Percentiles rank a stretch among this genome's conserved stretches.
Conservation (phyloP, 2,329 filamentous ascomycete species). For the Trichoderma aggressivum region DNA sequence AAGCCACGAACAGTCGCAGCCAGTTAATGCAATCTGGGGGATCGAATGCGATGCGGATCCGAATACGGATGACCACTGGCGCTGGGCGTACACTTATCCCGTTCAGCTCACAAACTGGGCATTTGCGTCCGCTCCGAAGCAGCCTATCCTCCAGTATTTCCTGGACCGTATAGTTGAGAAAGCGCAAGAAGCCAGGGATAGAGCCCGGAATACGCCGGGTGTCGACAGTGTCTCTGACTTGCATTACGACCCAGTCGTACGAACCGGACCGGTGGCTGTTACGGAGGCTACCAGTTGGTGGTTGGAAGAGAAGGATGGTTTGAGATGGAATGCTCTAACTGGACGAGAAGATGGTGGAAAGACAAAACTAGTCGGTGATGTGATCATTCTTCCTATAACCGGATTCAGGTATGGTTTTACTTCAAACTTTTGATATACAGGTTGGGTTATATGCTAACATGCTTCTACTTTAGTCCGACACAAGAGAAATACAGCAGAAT, state of each 20-base stretch:
- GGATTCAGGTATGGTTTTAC: constrained; percentile 24
- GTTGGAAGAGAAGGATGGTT: constrained; percentile 22
- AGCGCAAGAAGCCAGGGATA: constrained; percentile 6
- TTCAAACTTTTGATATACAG: not conserved
- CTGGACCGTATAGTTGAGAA: constrained; percentile 19
- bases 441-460: not conserved
- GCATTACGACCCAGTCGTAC: constrained; percentile 21
- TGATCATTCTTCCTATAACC: constrained; percentile 25
- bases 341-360: constrained; percentile 24
- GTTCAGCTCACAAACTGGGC: constrained; percentile 28
- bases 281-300: constrained; percentile 23
- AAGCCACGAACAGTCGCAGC: not conserved
- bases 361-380: constrained; percentile 24
- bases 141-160: constrained; percentile 23
- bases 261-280: constrained; percentile 27
- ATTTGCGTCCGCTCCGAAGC: constrained; percentile 24
- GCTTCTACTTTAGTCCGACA: constrained; percentile 16
- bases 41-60: constrained; percentile 27
- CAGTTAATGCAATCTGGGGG: constrained; percentile 25
- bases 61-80: constrained; percentile 23
- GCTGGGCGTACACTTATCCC: constrained; percentile 27
- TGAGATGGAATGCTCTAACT: constrained; percentile 27
- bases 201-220: not conserved
- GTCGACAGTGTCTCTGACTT: not conserved
- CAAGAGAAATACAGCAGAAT: constrained; percentile 24